Evolutionary conservation across 148 eudicot genomes (phyloP), one percentile per base, ranked within the genome.

Genomic region (Euryodendron excelsum): DNA sequence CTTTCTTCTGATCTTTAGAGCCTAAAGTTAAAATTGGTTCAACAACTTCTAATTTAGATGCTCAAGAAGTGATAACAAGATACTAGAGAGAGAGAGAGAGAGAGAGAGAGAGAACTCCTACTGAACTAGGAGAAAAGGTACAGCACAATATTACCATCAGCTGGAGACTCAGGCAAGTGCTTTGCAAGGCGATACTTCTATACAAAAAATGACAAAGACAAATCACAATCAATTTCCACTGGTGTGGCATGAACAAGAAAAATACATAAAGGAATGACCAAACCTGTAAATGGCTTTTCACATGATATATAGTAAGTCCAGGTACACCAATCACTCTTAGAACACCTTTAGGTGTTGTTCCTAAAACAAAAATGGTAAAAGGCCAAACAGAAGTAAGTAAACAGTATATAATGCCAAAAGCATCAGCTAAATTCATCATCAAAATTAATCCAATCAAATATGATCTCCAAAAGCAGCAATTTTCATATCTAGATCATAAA

Each of bases 221-320:
- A 60, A 55, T 41, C 25, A 31, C 11, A 44, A 31, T 77, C 70
- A 79, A 82, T 39, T 59, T 31, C 70, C 21, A 34, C 37, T 44
- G 56, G 60, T 61, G 76, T 28, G n/a, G 28, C 27, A 45, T 37
- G n/a, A 15, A 61, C 11, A 27, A 48, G 36, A 72, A 37, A 63
- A 75, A 75, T 55, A 36, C 69, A 33, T 63, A n/a, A 36, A 69
- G 28, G 45, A 37, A 65, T 37, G 62, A 72, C 70, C 72, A 70
- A 79, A 94, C 94, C 91, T 91, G 94, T 83, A 91, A 86, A 86
- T 91, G 94, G 84, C 94, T 91, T 85, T 91, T 91, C 77, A 91
- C 94, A 73, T 91, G 94, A 77, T 89, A 91, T 80, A 91, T 91
- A 45, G 94, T 91, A 69, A 91, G 85, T 58, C 92, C 94, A 61